Percentiles rank a stretch among this genome's conserved stretches.
These are phyloP conservation scores for Aspergillus funiculosus DNA, from an alignment of 495 filamentous ascomycete species.

Conservation along the genomic window DNA sequence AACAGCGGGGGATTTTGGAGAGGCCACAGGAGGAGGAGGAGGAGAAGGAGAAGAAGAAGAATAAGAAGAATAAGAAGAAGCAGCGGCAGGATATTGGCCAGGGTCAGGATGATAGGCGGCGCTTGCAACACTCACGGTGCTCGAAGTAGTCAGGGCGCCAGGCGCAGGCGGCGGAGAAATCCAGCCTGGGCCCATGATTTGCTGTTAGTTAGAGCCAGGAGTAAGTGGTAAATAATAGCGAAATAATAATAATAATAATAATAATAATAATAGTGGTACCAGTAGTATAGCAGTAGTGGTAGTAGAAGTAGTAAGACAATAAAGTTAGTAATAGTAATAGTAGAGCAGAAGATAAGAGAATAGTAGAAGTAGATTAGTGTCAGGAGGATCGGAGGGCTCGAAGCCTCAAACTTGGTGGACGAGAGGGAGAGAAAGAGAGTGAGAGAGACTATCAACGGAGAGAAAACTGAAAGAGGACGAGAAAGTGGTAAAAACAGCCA, in stretches of 20 bases:
- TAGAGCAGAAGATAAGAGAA: conserved; percentile 2
- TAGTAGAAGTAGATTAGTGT: not conserved
- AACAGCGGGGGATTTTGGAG: conserved; percentile 20
- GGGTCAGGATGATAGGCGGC: conserved; percentile 12
- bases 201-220: conserved; percentile 4
- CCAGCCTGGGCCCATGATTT: conserved; percentile 22
- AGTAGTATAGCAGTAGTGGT: too few species aligned
- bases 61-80: conserved; percentile 20
- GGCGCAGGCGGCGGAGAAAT: conserved; percentile 24
- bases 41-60: conserved; percentile 19
- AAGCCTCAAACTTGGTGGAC: too few species aligned
- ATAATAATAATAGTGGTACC: conserved; percentile 3
- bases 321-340: too few species aligned
- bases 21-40: conserved; percentile 14
- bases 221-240: not conserved
- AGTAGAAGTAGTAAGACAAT: too few species aligned
- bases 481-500: conserved; percentile 1
- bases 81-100: conserved; percentile 16
- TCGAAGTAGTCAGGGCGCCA: conserved; percentile 19
- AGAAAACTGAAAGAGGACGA: conserved; percentile 9
- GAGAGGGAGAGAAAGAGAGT: not conserved
- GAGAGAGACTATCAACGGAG: conserved; percentile 4
- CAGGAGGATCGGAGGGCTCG: too few species aligned
- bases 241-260: conserved; percentile 7
- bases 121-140: conserved; percentile 11